These are phyloP conservation scores for Fusarium beomiforme DNA, from an alignment of 2,329 filamentous ascomycete species.

Conservation along the genomic window DNA sequence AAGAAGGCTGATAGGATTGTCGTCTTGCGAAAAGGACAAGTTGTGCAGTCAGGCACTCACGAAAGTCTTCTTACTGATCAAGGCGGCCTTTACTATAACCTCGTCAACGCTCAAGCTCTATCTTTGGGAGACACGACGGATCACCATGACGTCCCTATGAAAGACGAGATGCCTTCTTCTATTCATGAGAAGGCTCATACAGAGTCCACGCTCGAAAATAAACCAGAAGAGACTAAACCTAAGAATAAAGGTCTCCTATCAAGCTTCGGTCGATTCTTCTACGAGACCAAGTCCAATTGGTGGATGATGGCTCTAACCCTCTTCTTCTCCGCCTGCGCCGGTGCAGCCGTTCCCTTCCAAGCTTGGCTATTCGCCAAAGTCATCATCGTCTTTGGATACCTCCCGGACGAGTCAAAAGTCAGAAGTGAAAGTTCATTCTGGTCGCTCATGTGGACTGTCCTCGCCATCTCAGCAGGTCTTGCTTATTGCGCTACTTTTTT, in stretches of 20 bases:
- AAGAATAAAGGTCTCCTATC: slow-evolving; percentile 27
- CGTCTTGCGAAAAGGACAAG: slow-evolving; percentile 75
- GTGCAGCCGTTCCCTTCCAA: slow-evolving; percentile 59
- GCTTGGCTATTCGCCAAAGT: slow-evolving; percentile 65
- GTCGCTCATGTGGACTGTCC: slow-evolving; percentile 6
- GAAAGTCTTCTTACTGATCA: slow-evolving; percentile 71
- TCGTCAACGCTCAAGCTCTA: slow-evolving; percentile 72
- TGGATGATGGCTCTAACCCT: neutral
- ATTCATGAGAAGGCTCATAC: neutral
- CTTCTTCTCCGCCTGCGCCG: slow-evolving; percentile 54
- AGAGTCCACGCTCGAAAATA: neutral
- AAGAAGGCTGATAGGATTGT: slow-evolving; percentile 82
- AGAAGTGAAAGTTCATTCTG: neutral
- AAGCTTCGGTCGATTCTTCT: slow-evolving; percentile 66
- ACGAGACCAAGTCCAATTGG: slow-evolving; percentile 49
- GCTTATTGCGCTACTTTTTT: neutral
- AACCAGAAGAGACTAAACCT: neutral
- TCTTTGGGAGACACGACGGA: slow-evolving; percentile 57
- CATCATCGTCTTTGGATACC: slow-evolving; percentile 56
- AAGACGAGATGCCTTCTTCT: neutral
- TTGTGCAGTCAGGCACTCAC: slow-evolving; percentile 80
- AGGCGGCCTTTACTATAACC: slow-evolving; percentile 70
- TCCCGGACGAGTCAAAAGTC: neutral
- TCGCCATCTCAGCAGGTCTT: neutral
- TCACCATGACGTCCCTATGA: accelerated